Conservation (phyloP, 768 basidiomycete species). For the Lentinula raphanica region DNA sequence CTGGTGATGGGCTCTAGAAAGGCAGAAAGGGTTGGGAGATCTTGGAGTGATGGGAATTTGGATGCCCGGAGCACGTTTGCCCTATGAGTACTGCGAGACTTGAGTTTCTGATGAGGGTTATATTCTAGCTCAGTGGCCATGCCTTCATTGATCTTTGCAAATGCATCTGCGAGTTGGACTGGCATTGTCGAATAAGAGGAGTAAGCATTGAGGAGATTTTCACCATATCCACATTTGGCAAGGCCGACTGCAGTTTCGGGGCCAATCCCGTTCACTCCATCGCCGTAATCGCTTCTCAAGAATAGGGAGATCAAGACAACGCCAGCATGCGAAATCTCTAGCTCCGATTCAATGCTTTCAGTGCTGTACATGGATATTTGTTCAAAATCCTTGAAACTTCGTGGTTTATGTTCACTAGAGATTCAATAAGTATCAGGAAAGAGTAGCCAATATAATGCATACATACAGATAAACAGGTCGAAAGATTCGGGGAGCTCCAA, state of each 20-base stretch:
- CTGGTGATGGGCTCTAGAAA: not conserved
- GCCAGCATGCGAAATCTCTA: slow-evolving; percentile 41
- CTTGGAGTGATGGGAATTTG: not conserved
- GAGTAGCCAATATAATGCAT: too few relatives aligned
- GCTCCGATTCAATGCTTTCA: slow-evolving; percentile 12
- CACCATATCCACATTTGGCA: not conserved
- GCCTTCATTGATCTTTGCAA: not conserved
- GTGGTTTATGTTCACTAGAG: not conserved
- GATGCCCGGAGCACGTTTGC: not conserved
- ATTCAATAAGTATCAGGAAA: too few relatives aligned
- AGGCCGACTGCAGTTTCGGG: not conserved
- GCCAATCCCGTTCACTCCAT: too few relatives aligned
- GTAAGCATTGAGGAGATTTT: not conserved
- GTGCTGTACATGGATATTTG: not conserved
- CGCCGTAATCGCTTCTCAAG: slow-evolving; percentile 58
- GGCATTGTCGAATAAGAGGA: not conserved
- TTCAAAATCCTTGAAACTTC: not conserved
- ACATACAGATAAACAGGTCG: slow-evolving; percentile 11
- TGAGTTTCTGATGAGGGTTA: not conserved
- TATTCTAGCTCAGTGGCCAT: not conserved
- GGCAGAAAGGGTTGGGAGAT: not conserved
- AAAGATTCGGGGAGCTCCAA: slow-evolving; percentile 55
- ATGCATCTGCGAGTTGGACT: not conserved
- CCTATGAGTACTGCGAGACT: not conserved
- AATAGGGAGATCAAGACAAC: slow-evolving; percentile 55